Percentiles rank a stretch among this genome's conserved stretches.
phyloP scores from a whole-genome alignment of 2,329 filamentous ascomycete species.

The Hypoxylon sp. region DNA sequence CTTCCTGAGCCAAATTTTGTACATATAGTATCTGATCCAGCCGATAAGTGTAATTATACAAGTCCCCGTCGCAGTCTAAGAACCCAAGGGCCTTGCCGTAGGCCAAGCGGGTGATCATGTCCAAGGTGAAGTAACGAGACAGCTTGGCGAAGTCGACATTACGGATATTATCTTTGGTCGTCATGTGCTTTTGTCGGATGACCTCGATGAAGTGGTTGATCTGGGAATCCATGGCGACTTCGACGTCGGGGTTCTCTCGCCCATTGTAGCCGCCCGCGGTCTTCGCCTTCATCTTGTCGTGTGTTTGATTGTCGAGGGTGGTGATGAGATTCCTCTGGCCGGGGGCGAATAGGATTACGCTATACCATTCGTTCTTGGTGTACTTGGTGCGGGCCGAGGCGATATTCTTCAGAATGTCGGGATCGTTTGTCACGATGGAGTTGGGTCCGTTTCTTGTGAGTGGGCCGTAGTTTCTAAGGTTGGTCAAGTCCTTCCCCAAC shows the following conservation, averaged over 20 bases:
- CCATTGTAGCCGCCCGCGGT: constrained; percentile 35
- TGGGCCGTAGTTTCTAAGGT: constrained; percentile 39
- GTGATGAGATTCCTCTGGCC: constrained; percentile 62
- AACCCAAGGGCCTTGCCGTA: constrained; percentile 44
- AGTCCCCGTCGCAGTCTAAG: constrained; percentile 37
- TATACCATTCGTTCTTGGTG: constrained; percentile 32
- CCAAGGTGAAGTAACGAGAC: constrained; percentile 37
- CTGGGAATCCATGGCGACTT: constrained; percentile 32
- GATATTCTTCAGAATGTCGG: constrained; percentile 50
- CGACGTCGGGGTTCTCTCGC: constrained; percentile 34
- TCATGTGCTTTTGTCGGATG: constrained; percentile 36
- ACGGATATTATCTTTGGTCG: background rate
- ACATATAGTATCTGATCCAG: constrained; percentile 17
- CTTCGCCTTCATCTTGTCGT: constrained; percentile 47
- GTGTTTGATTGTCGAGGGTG: constrained; percentile 53
- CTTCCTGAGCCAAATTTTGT: constrained; percentile 34
- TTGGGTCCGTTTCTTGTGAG: constrained; percentile 54
- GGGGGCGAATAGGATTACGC: constrained; percentile 23
- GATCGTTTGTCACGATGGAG: constrained; percentile 51
- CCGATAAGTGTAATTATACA: constrained; percentile 37
- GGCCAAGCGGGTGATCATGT: constrained; percentile 41
- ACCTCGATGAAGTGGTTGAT: constrained; percentile 30
- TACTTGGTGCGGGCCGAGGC: constrained; percentile 39
- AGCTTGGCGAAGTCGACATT: constrained; percentile 32
- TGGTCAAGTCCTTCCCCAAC: constrained; percentile 21